Evolutionary conservation across 805 yeast species (phyloP), one percentile per base, ranked within the genome.

Genomic region (Novakomyces olei): DNA sequence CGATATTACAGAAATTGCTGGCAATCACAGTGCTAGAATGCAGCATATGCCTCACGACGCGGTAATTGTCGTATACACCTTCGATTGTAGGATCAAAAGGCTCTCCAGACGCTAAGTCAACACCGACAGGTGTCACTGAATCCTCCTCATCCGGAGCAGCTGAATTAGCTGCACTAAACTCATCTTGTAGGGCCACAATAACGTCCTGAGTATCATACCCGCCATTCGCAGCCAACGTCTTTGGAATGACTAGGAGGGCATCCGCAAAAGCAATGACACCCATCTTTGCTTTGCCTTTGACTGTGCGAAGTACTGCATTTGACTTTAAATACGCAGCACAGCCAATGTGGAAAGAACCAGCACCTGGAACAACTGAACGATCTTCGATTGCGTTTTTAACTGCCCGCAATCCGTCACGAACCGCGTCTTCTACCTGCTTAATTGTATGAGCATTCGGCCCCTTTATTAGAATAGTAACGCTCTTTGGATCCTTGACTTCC

Each of bases 221-320:
- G 2, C 95, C 88, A 50, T 88, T 88, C 39, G 77, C 66, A 10
- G 83, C 72, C 45, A 88, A 63, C 1, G 94, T 80, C 64, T 88
- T 88, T 45, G 99, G 99, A 41, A 88, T 69, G 5, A 80, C 72
- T 30, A 88, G 63, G 41, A 91, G 57, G 4, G 92, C 88, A 51
- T 88, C 96, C 12, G 93, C 78, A 54, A 80, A 88, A 0, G 96
- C 94, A 49, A 72, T 72, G 34, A 85, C 67, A 42, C 99, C 99
- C 5, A 88, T 70, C 54, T 81, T 77, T 39, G 70, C 66, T 53
- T 78, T 76, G 37, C 98, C 96, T 53, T 74, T 78, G 33, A 69
- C 67, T 36, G 70, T 65, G 29, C 68, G 49, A 41, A 65, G 65
- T 33, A 68, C 60, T 43, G 63, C 55, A 36, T 63, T 61, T 37